Percentiles rank a stretch among this genome's conserved stretches.
Conservation (phyloP, 305 asterid genomes). For the Solanum aculeatissimum region DNA sequence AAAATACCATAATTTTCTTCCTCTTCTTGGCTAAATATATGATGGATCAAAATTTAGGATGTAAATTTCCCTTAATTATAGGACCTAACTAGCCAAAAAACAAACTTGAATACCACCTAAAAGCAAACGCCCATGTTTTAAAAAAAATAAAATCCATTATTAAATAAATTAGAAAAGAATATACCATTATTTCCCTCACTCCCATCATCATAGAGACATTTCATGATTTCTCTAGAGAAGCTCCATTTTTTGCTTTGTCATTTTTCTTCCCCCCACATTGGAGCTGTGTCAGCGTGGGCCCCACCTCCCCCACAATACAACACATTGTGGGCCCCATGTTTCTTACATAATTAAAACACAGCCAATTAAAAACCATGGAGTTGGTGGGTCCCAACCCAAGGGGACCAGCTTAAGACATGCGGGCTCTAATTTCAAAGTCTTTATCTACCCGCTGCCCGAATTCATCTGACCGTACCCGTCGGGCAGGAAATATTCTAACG, state of each 20-base stretch:
- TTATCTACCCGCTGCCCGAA: slow-evolving; percentile 1
- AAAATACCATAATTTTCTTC: no score
- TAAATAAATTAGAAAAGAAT: neutral
- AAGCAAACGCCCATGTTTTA: neutral
- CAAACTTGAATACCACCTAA: neutral
- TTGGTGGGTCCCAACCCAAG: neutral
- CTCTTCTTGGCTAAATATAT: neutral
- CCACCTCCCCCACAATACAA: neutral
- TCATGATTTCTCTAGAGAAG: neutral
- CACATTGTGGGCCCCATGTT: neutral
- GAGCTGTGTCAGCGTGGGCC: slow-evolving; percentile 2
- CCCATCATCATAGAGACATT: neutral
- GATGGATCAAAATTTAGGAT: neutral
- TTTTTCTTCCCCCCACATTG: slow-evolving; percentile 3
- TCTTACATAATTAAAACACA: neutral
- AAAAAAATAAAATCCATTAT: neutral
- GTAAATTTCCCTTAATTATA: neutral
- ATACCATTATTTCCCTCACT: neutral
- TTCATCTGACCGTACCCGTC: neutral
- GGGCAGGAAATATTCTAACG: neutral
- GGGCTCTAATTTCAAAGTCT: neutral
- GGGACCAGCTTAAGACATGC: neutral
- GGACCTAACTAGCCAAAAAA: neutral
- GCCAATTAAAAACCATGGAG: neutral
- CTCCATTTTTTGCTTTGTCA: neutral